Evolutionary conservation across 148 eudicot genomes (phyloP), one percentile per base, ranked within the genome.

Genomic region (Vaccinium vitisidaea): DNA sequence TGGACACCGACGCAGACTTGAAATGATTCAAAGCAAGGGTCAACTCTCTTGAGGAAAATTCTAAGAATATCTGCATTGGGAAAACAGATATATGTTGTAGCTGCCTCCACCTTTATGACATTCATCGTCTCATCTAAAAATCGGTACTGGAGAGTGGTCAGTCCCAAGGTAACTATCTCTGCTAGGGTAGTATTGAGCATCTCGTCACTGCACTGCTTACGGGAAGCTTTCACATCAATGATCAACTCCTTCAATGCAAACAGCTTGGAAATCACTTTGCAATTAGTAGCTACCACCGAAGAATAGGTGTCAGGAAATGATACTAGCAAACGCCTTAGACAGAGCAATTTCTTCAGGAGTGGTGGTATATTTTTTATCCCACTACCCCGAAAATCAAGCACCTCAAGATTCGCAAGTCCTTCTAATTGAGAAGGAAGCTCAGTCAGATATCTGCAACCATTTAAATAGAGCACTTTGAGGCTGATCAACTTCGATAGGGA

Each of bases 311-410:
- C 55, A 76, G 69, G 9, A 46, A 77, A 76, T 56, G 86, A 84
- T 63, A 78, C 82, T 63, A 61, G 65, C 43, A 84, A 84, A 84
- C 70, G 86, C 75, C 65, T 84, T 25, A 84, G 30, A n/a, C 55
- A 25, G 12, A 10, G 25, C 21, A 83, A 83, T n/a, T 59, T 16
- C 25, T 23, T 12, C 54, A 79, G 21, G 27, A 56, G 23, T 23
- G 19, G 55, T 9, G 83, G 86, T 79, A 84, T 30, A 32, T 19
- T 12, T 16, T 39, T 46, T 18, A 84, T 36, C 75, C 86, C 86
- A 6, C 78, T 84, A n/a, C 86, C 86, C 23, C 83, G 77, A 1
- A 84, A 39, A 84, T 84, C 86, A 52, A 84, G 83, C 7, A 70
- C 83, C 77, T 84, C 86, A 79, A 84, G 77, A 32, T 39, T 46